Conservation (phyloP, 1,284 basidiomycete genomes). For the Rhodotorula mucilaginosa region DNA sequence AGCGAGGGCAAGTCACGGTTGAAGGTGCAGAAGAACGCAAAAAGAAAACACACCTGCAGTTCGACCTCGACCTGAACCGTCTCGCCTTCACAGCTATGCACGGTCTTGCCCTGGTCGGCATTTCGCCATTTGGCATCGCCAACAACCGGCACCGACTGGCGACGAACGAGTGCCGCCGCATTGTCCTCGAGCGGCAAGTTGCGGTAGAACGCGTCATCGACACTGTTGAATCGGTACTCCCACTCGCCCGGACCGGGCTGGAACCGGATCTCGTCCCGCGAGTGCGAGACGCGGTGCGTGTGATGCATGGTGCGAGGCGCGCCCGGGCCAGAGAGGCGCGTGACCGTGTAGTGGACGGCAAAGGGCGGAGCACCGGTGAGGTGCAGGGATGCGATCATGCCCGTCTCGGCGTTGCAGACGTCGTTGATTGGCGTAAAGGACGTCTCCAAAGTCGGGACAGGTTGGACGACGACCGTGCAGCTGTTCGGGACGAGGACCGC, state of each 20-base stretch:
- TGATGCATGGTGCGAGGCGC: conserved; percentile 40
- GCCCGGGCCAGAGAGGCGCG: conserved; percentile 49
- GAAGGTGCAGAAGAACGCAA: not conserved
- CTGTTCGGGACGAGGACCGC: conserved; percentile 74
- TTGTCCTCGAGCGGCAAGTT: conserved; percentile 55
- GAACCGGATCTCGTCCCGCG: conserved; percentile 78
- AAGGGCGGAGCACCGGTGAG: conserved; percentile 89
- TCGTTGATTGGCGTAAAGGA: conserved; percentile 84
- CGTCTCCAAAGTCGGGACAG: conserved; percentile 56
- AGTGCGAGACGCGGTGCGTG: conserved; percentile 59
- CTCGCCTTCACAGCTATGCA: conserved; percentile 64
- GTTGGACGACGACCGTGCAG: conserved; percentile 41
- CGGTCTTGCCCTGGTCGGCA: conserved; percentile 52
- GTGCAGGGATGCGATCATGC: conserved; percentile 80
- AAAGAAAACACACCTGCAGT: conserved; percentile 60
- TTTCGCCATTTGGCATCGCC: conserved; percentile 71
- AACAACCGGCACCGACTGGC: conserved; percentile 82
- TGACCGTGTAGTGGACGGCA: conserved; percentile 63
- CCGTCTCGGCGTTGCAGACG: conserved; percentile 84
- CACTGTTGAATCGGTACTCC: conserved; percentile 72
- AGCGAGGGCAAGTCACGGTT: not conserved
- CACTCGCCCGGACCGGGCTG: conserved; percentile 88
- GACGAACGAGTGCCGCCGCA: conserved; percentile 56
- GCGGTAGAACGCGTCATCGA: conserved; percentile 83
- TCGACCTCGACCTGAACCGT: conserved; percentile 72